Percentiles rank a stretch among this genome's conserved stretches.
These are phyloP conservation scores for Apostasia shenzhenica DNA, from an alignment of 106 monocot genomes.

Conservation along the genomic window DNA sequence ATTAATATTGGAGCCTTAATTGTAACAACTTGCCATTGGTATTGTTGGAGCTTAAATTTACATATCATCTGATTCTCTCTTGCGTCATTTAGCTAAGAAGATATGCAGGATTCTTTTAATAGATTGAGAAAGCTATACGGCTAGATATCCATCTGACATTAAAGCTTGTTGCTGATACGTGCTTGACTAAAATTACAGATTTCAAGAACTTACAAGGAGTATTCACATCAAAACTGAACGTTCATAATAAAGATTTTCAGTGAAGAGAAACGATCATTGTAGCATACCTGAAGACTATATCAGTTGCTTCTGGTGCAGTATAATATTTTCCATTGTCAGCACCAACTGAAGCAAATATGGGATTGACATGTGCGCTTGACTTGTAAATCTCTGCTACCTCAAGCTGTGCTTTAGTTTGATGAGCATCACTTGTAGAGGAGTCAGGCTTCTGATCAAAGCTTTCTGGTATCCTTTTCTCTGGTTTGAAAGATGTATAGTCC, in stretches of 20 bases:
- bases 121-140: too few relatives aligned
- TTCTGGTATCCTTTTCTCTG: conserved; percentile 49
- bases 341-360: conserved; percentile 68
- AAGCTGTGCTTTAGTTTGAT: conserved; percentile 35
- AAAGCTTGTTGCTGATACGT: too few relatives aligned
- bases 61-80: too few relatives aligned
- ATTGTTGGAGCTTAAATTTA: too few relatives aligned
- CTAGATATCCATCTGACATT: too few relatives aligned
- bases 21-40: too few relatives aligned
- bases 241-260: neutral
- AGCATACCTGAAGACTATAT: conserved; percentile 75
- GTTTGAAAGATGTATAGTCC: conserved; percentile 75
- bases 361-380: conserved; percentile 71
- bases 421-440: conserved; percentile 24
- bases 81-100: too few relatives aligned
- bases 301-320: conserved; percentile 66
- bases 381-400: conserved; percentile 82
- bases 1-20: too few relatives aligned
- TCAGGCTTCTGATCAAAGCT: conserved; percentile 32
- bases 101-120: too few relatives aligned
- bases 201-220: too few relatives aligned
- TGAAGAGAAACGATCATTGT: neutral
- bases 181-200: too few relatives aligned
- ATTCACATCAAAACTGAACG: too few relatives aligned
- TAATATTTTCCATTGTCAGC: conserved; percentile 70